Base-by-base conservation (phyloP, 116 monocot species). In the Posidonia oceanica region DNA sequence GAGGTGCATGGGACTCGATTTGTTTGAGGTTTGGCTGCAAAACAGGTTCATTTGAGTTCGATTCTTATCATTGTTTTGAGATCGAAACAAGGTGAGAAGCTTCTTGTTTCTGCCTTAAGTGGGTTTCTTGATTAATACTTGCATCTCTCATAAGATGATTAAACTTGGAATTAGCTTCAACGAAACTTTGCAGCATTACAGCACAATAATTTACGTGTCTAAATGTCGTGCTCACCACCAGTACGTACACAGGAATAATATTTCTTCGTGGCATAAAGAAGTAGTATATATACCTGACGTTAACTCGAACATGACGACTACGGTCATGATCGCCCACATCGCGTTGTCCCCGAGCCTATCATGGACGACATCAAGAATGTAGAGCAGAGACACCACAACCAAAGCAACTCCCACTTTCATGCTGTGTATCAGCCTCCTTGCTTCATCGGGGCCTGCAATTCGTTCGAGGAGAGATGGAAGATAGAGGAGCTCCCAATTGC, bases 301-400 rank as follows among this genome's bases (percentile, higher is more conserved):
- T 63, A 69, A 74, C 71, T 86, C 86, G 39, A 82, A 82, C 48
- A 86, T 69, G 2, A 86, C 86, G 16, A 86, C 82, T 4, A 86
- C 86, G 0, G 86, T 86, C 75, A 86, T 82, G 13, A 86, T 75
- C 0, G 86, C 86, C 86, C 86, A 86, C 77, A 86, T 86, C 22
- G 80, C 77, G 54, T 79, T 77, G 38, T 82, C 82, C 2, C 86
- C 86, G 4, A 86, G 69, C 69, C 72, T 60, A 37, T 77, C 79
- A 67, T 79, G 75, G 15, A 77, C 80, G 7, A 38, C 71, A 29
- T 82, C 82, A 13, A 86, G 61, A 64, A 84, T 81, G 70, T 86
- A 86, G 18, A 82, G 57, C 16, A 86, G 69, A 3, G 86, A 86
- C 0, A 86, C 86, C 37, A 86, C 38, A 2, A 82, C 80, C 23